Evolutionary conservation across 169 alveolate genomes (phyloP), one percentile per base, ranked within the genome.

Genomic region (Blepharisma undulans): DNA sequence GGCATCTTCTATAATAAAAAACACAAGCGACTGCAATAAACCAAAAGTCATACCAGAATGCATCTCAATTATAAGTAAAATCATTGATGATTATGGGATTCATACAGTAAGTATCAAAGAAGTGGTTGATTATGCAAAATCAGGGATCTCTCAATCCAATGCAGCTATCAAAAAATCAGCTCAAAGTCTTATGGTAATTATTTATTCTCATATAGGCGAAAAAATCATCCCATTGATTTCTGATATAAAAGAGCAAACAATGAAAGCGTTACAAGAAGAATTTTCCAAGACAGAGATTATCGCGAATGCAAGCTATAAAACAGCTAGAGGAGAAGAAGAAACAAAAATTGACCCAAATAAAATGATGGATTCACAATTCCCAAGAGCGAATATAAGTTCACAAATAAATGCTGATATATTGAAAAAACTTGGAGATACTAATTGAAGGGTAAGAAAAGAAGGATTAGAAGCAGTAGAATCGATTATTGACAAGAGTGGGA

Each of bases 391-490:
- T 91, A 92, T 96, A 27, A 76, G 94, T 18, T 93, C 93, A 77
- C 76, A 91, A 77, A 79, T 96, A 60, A 92, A 87, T n/a, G 86
- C 93, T 3, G 90, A 91, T 71, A 76, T 93, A 59, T 72, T 94
- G 72, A 92, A 91, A 76, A 90, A 89, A 82, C 88, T 96, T 10
- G 87, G 84, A n/a, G 93, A 93, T 85, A 89, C 92, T 3, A 94
- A 94, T 84, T 96, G 98, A 96, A 94, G 95, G 48, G 95, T 91
- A 71, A 89, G 96, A 90, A 96, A 96, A 92, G 96, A 93, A 87
- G 98, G 95, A 0, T 90, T 92, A 78, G 97, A 96, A 30, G 77
- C 84, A 60, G 92, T 96, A 7, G 96, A 94, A 77, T 94, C 90
- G 61, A 72, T 93, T 36, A 86, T 94, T 32, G 92, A 90, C 66